These are phyloP conservation scores for Nemania sp. DNA, from an alignment of 2,329 filamentous ascomycete species.

Conservation along the genomic window DNA sequence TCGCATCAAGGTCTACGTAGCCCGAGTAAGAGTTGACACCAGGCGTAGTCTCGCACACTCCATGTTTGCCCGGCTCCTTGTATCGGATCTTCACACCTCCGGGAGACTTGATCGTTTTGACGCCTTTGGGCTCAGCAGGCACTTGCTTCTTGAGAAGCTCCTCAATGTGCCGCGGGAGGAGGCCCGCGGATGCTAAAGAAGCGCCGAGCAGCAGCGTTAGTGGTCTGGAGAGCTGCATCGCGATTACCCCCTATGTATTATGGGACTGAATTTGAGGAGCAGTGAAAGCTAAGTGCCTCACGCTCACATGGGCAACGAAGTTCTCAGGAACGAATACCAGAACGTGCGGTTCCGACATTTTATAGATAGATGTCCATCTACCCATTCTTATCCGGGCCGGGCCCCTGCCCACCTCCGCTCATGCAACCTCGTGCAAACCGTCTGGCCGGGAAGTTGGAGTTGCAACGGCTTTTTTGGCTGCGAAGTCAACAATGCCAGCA, in stretches of 20 bases:
- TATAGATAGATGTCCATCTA: neutral
- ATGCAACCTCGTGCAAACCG: neutral
- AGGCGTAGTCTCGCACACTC: constrained; percentile 56
- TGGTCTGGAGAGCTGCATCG: constrained; percentile 22
- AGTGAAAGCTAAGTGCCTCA: neutral
- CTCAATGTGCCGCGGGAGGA: constrained; percentile 32
- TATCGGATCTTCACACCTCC: constrained; percentile 52
- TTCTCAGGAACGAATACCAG: too few relatives aligned
- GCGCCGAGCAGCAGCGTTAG: constrained; percentile 28
- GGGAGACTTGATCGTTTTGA: constrained; percentile 51
- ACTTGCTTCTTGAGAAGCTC: constrained; percentile 39
- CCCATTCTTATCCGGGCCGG: neutral
- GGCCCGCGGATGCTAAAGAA: constrained; percentile 27
- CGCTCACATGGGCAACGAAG: too few relatives aligned
- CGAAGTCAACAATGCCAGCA: neutral
- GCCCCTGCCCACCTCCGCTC: neutral
- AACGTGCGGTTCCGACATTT: neutral
- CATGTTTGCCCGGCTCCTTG: constrained; percentile 53
- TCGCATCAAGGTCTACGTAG: constrained; percentile 37
- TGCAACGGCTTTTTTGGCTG: neutral
- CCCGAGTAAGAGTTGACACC: constrained; percentile 54
- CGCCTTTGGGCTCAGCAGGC: constrained; percentile 47
- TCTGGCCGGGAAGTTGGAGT: neutral
- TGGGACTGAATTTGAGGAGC: neutral
- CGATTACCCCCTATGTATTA: neutral